Base-by-base conservation (phyloP, 805 yeast genomes). In the Wickerhamomyces queroliae region DNA sequence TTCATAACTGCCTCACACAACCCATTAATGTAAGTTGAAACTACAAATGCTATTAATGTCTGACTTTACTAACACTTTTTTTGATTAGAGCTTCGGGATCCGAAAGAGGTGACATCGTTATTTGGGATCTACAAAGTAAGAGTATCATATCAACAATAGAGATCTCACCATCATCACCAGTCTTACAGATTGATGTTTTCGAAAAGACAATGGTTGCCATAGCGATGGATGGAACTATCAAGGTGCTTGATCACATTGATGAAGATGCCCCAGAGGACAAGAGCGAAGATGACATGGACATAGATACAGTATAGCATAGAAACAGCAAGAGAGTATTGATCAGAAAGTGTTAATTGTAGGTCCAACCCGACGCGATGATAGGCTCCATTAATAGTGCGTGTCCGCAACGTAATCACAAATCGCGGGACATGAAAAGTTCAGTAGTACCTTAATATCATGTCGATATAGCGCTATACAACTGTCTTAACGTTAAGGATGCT, bases 51-150 rank as follows among this genome's bases (percentile, higher is more conserved):
- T 20, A 29, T 19, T 15, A 17, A 15, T 12, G 25, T 16, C 24
- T 41, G 19, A 16, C 35, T 39, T 15, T 38, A 35, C 28, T 33
- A 33, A 34, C 36, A 7, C 7, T 18, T 21, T 34, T 9, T n/a
- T n/a, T n/a, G n/a, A n/a, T n/a, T 30, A 45, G 57, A 3, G 76
- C 67, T 3, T 78, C 87, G 0, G 90, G 90, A 0, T 70, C 81
- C 31, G 87, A 82, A 34, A 42, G 48, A 11, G 74, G 76, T 2
- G 67, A 72, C 1, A 54, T 82, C 0, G 51, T 76, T 12, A 58
- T 83, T 11, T 84, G 90, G 91, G 79, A 82, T 50, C 64, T 38
- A 19, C 37, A 33, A 21, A 22, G 36, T 21, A 37, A 32, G 28
- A 25, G 26, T 20, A 17, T 29, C 3, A 10, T 30, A 15, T 22